Conservation (phyloP, 306 rosid genomes). For the Arachis hypogaea region DNA sequence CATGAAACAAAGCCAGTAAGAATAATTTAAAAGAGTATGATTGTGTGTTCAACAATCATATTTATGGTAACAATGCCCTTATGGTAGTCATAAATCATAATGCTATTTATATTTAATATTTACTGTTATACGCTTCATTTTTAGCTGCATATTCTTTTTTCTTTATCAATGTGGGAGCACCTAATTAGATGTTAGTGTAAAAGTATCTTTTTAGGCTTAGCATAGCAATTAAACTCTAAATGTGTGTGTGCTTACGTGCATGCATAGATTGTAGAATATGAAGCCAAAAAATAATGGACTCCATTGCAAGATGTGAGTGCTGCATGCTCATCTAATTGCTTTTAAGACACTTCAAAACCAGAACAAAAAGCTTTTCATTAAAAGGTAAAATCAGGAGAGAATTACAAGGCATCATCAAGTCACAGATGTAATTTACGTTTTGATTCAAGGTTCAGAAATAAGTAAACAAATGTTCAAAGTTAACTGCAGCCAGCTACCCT, state of each 20-base stretch:
- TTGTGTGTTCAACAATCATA: neutral
- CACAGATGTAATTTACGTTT: constrained; percentile 43
- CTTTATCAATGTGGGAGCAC: too few species aligned
- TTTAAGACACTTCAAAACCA: constrained; percentile 17
- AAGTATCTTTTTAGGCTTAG: too few species aligned
- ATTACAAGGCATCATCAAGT: constrained; percentile 32
- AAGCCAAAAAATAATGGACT: neutral
- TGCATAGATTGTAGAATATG: neutral
- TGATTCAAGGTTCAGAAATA: constrained; percentile 35
- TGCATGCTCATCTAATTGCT: constrained; percentile 23
- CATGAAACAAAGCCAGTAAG: neutral
- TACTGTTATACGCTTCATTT: too few species aligned
- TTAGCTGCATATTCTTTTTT: too few species aligned
- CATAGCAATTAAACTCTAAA: neutral
- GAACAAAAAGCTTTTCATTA: constrained; percentile 29
- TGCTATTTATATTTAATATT: too few species aligned
- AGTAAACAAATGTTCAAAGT: constrained; percentile 33
- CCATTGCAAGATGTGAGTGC: constrained; percentile 20
- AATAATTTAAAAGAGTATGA: neutral
- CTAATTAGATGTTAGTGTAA: too few species aligned
- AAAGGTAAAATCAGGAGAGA: constrained; percentile 22
- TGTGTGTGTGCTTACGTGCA: neutral
- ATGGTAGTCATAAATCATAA: too few species aligned
- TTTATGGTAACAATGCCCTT: neutral
- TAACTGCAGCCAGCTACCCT: constrained; percentile 41